phyloP scores from a whole-genome alignment of 2,329 filamentous ascomycete genomes.

The Xylariales sp. region DNA sequence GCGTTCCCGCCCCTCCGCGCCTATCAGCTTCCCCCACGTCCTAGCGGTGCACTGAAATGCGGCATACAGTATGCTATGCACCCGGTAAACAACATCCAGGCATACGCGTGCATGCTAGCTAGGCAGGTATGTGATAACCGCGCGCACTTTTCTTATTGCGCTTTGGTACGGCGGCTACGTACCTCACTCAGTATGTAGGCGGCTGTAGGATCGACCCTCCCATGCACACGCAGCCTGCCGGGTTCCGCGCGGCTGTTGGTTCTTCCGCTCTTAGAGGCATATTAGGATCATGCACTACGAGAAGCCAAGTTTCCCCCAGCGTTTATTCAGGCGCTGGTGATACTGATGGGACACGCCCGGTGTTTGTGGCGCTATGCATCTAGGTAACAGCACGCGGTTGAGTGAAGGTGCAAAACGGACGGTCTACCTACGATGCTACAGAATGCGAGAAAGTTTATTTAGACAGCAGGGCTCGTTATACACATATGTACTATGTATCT shows the following conservation, averaged over 20 bases:
- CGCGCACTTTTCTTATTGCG: not conserved
- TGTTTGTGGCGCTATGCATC: slow-evolving; percentile 13
- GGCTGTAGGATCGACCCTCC: slow-evolving; percentile 3
- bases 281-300: slow-evolving; percentile 9
- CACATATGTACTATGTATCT: not conserved
- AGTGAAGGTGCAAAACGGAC: slow-evolving; percentile 15
- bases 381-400: slow-evolving; percentile 2
- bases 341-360: not conserved
- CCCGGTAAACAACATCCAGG: too few species aligned
- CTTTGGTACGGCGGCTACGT: not conserved
- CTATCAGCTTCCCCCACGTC: slow-evolving; percentile 4
- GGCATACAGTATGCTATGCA: too few species aligned
- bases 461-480: not conserved
- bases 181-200: not conserved
- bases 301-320: slow-evolving; percentile 2
- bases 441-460: slow-evolving; percentile 6
- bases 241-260: slow-evolving; percentile 32
- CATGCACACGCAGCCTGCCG: slow-evolving; percentile 1
- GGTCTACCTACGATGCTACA: slow-evolving; percentile 4
- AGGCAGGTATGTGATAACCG: slow-evolving; percentile 9
- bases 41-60: not conserved
- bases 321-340: slow-evolving; percentile 10
- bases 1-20: not conserved
- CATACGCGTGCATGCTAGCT: not conserved
- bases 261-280: slow-evolving; percentile 14